These are phyloP conservation scores for Pseudocercospora fijiensis DNA, from an alignment of 2,329 filamentous ascomycete species.

Conservation along the genomic window DNA sequence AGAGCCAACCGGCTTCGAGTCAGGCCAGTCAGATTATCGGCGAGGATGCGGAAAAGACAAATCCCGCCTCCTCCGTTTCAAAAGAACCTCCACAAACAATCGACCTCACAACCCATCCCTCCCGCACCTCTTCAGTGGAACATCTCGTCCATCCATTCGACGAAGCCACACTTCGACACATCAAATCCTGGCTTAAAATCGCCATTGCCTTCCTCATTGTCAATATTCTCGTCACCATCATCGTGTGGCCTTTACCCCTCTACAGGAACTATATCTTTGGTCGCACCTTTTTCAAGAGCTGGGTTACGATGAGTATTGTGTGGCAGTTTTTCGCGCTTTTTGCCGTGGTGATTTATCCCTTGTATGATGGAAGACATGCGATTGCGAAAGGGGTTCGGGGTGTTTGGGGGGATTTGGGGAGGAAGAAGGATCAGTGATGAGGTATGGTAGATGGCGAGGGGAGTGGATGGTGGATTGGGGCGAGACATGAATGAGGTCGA, in stretches of 20 bases:
- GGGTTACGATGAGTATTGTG: conserved; percentile 47
- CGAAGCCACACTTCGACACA: conserved; percentile 24
- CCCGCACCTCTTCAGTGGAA: neutral
- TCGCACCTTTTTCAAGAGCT: conserved; percentile 48
- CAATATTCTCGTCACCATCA: conserved; percentile 48
- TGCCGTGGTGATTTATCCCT: conserved; percentile 49
- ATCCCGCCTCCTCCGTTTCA: neutral
- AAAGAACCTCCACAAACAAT: neutral
- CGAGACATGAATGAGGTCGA: too few species aligned
- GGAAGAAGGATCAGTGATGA: conserved; percentile 1
- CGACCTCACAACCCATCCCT: neutral
- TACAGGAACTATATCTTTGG: conserved; percentile 53
- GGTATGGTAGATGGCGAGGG: neutral
- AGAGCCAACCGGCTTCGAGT: conserved; percentile 15
- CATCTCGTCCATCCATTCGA: conserved; percentile 48
- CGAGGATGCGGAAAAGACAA: neutral
- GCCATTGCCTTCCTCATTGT: conserved; percentile 44
- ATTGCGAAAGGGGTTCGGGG: conserved; percentile 39
- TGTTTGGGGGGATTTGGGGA: conserved; percentile 14
- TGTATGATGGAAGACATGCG: conserved; percentile 49
- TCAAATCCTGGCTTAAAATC: conserved; percentile 28
- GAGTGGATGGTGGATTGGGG: too few species aligned
- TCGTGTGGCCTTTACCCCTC: conserved; percentile 54
- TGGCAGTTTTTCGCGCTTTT: conserved; percentile 52
- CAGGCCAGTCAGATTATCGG: neutral